These are phyloP conservation scores for Pseudoturritis turrita DNA, from an alignment of 345 rosid genomes.

Conservation along the genomic window DNA sequence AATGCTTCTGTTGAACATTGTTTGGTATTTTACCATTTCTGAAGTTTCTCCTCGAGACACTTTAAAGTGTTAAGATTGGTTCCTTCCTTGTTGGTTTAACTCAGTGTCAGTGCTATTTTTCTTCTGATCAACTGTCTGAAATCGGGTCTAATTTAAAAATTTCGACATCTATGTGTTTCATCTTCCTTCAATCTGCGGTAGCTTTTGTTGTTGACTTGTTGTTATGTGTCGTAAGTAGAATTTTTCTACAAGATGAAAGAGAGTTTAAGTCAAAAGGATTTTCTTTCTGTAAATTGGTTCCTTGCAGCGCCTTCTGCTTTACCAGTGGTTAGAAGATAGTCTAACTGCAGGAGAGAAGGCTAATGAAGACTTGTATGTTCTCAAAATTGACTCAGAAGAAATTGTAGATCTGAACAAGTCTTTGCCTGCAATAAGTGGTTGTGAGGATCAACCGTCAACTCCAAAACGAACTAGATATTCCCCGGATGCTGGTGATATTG, in stretches of 20 bases:
- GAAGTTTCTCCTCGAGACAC: too few relatives aligned
- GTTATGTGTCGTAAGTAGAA: too few relatives aligned
- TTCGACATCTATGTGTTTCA: too few relatives aligned
- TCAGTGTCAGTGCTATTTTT: too few relatives aligned
- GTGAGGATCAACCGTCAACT: conserved; percentile 32
- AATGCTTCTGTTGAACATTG: too few relatives aligned
- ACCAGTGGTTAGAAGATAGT: conserved; percentile 88
- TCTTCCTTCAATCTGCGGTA: too few relatives aligned
- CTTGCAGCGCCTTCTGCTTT: conserved; percentile 55
- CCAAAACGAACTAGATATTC: conserved; percentile 40
- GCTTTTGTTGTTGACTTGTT: too few relatives aligned
- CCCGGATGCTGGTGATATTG: conserved; percentile 20
- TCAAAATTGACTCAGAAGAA: conserved; percentile 38
- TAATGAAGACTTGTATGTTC: conserved; percentile 52
- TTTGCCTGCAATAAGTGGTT: conserved; percentile 28
- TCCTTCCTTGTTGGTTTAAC: too few relatives aligned
- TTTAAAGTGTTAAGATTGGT: too few relatives aligned
- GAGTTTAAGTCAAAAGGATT: background rate
- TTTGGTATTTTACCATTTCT: too few relatives aligned
- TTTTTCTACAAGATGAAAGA: background rate
- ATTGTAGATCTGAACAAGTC: conserved; percentile 26
- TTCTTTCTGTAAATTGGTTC: background rate
- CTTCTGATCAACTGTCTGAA: too few relatives aligned
- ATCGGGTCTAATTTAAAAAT: too few relatives aligned
- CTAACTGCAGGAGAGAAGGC: conserved; percentile 63